Conservation (phyloP, 192 early-diverging fungal species). For the Chytriomyces sp. region DNA sequence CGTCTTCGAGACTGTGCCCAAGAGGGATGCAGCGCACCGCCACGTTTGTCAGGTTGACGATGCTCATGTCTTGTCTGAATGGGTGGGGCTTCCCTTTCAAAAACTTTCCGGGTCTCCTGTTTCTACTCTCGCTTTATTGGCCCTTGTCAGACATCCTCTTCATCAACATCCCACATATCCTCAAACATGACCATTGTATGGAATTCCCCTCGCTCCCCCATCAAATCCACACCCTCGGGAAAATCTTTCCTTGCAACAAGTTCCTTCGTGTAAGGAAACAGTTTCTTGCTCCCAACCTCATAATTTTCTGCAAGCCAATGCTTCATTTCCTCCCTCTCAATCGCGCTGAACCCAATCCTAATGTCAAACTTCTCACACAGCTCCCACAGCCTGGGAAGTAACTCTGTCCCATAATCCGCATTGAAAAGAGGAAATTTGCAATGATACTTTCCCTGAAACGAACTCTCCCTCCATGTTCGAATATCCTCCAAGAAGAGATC, state of each 20-base stretch:
- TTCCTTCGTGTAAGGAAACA: not conserved
- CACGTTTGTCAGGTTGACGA: conserved; percentile 32
- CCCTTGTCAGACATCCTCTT: no score
- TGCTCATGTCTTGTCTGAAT: no score
- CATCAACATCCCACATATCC: conserved; percentile 20
- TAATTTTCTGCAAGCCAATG: not conserved
- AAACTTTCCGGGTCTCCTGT: no score
- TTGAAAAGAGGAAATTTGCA: conserved; percentile 12
- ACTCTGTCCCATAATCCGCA: not conserved
- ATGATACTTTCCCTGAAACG: not conserved
- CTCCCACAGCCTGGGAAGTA: conserved; percentile 14
- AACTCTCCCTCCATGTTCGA: conserved; percentile 2
- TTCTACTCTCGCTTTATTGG: no score
- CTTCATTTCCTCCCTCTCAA: conserved; percentile 7
- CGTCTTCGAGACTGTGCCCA: no score
- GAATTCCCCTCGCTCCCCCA: conserved; percentile 71
- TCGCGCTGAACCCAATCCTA: conserved; percentile 1
- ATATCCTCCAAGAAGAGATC: conserved; percentile 25
- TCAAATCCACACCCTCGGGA: conserved; percentile 50
- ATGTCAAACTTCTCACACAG: conserved; percentile 8
- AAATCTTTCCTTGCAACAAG: conserved; percentile 6
- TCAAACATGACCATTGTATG: conserved; percentile 63
- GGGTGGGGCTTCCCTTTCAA: no score
- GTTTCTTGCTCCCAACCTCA: not conserved
- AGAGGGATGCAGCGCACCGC: no score